Evolutionary conservation across 2,329 filamentous ascomycete species (phyloP).

Genomic region (Sclerotinia spermophila): DNA sequence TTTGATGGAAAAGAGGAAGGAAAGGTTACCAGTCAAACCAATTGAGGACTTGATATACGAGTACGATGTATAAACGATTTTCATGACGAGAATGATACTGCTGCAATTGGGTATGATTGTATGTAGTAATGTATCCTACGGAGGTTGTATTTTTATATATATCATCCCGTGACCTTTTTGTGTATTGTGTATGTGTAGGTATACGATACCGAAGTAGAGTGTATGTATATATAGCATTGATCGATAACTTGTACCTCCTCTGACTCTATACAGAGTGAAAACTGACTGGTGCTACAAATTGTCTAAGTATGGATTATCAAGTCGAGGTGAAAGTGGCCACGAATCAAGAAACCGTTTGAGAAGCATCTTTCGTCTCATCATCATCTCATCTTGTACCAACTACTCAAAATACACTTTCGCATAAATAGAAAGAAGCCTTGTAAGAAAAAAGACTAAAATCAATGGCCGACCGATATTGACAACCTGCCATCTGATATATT

Average conservation of each 20-base stretch:
- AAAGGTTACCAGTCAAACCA: neutral
- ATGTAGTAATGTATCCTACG: neutral
- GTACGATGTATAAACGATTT: neutral
- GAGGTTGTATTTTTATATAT: no score
- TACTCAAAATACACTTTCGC: neutral
- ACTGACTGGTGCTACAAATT: neutral
- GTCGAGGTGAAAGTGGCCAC: neutral
- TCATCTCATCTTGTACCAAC: neutral
- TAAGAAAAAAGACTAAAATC: no score
- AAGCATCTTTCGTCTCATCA: neutral
- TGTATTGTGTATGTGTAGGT: no score
- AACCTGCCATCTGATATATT: constrained; percentile 4
- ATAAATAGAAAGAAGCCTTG: neutral
- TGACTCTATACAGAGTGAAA: no score
- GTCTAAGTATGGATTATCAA: neutral
- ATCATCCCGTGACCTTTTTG: no score
- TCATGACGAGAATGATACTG: neutral
- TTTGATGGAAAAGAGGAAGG: neutral
- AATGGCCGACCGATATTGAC: no score
- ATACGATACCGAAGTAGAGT: neutral
- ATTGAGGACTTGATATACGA: neutral
- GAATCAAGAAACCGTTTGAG: neutral
- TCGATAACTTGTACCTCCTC: neutral
- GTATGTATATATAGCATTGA: neutral
- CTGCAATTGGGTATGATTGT: neutral